Evolutionary conservation across 495 filamentous ascomycete genomes (phyloP).

Genomic region (Opeltia flavorubescens): DNA sequence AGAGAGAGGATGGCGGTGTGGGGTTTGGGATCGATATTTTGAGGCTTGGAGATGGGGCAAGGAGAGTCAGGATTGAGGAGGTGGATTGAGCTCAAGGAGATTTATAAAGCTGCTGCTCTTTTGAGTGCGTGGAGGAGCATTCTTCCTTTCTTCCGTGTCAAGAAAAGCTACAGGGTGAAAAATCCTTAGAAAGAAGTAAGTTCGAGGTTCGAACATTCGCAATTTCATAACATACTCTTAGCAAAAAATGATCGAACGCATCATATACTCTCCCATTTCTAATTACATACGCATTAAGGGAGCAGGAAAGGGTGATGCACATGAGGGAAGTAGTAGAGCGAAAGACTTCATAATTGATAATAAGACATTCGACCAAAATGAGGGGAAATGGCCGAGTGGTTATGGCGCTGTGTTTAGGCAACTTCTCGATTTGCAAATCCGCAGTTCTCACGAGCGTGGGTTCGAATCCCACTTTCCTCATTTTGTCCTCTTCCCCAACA

Average conservation of each 20-base stretch:
- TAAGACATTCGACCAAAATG: conserved; percentile 2
- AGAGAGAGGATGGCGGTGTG: conserved; percentile 13
- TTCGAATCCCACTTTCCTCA: conserved; percentile 42
- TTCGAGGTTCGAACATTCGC: too few relatives aligned
- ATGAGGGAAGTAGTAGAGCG: too few relatives aligned
- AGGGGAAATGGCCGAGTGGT: conserved; percentile 16
- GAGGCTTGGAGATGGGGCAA: conserved; percentile 20
- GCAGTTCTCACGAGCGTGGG: conserved; percentile 34
- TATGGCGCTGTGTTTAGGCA: conserved; percentile 20
- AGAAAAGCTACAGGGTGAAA: too few relatives aligned
- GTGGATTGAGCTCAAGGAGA: conserved; percentile 26
- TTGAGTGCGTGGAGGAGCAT: neutral
- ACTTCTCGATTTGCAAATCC: conserved; percentile 4
- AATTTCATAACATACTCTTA: too few relatives aligned
- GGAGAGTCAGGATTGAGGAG: conserved; percentile 36
- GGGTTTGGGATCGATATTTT: conserved; percentile 21
- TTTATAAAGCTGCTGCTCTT: neutral
- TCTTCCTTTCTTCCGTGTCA: too few relatives aligned
- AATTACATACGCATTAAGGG: too few relatives aligned
- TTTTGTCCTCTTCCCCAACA: neutral
- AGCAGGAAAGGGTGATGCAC: too few relatives aligned
- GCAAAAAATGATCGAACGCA: too few relatives aligned
- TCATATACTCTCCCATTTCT: too few relatives aligned
- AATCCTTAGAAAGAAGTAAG: too few relatives aligned
- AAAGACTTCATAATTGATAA: too few relatives aligned